Evolutionary conservation across 1,284 basidiomycete species (phyloP), one percentile per base, ranked within the genome.

Genomic region (Heliocybe sulcata): DNA sequence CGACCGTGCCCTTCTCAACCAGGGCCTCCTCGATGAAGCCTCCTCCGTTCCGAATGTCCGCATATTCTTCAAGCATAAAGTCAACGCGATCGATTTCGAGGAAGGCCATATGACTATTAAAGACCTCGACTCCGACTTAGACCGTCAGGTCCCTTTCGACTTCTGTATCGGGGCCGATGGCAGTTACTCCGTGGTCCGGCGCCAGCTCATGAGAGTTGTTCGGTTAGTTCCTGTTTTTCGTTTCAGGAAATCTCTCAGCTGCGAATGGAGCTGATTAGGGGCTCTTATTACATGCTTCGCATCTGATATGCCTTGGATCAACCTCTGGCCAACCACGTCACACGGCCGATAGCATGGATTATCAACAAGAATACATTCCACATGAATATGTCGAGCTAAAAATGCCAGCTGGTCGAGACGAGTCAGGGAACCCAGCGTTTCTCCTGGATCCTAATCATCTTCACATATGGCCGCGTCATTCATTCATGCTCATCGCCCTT

Each of bases 401-500:
- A 74, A 94, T 99, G 81, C 92, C 94, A 60, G 79, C 94, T 64
- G 88, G 88, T 56, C 72, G 76, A 56, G 78, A 82, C 63, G 71
- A 66, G 64, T 71, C 79, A 62, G 90, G 82, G 61, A 74, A 83
- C 57, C 69, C 82, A 57, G 76, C 72, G 26, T 99, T 91, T 75
- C 76, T 85, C 52, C 84, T 99, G 70, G 93, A 97, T 77, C 90
- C 92, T 60, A 88, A 92, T 72, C 92, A 98, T 72, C 84, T 99
- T 60, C 97, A 99, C 76, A 98, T 99, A 67, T 99, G 96, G 96
- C 97, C 96, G 56, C 86, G 94, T 66, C 92, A 95, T 71, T 90
- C 92, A 52, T 98, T 98, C 77, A 99, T 99, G 96, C 82, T 99
- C 64, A 98, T 99, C 65, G 97, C 94, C 19, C 84, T 99, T 53